Percentiles rank a stretch among this genome's conserved stretches.
These are phyloP conservation scores for Ceratocystis smalleyi DNA, from an alignment of 2,329 filamentous ascomycete species.

Conservation along the genomic window DNA sequence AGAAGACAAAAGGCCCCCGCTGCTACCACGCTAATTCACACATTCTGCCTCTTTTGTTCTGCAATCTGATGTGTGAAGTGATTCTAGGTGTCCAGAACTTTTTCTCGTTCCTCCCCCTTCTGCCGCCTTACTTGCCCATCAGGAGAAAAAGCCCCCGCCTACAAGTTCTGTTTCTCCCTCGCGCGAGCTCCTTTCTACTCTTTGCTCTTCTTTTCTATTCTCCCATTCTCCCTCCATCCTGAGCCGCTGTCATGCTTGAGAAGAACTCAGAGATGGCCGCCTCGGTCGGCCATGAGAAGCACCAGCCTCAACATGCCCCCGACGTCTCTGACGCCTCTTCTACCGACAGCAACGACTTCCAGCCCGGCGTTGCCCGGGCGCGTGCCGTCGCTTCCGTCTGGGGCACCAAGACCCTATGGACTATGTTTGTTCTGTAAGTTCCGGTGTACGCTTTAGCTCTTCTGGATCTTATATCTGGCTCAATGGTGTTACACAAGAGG, in stretches of 20 bases:
- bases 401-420: conserved; percentile 26
- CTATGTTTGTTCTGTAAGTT: conserved; percentile 28
- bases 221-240: not conserved
- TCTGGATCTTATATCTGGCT: not conserved
- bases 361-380: conserved; percentile 27
- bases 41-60: not conserved
- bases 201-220: not conserved
- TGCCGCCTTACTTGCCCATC: not conserved
- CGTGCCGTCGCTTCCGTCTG: conserved; percentile 29
- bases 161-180: not conserved
- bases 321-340: conserved; percentile 19
- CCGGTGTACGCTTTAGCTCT: not conserved
- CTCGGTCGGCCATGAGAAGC: conserved; percentile 13
- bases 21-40: not conserved
- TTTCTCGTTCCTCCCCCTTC: not conserved
- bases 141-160: not conserved
- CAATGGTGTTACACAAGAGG: not conserved
- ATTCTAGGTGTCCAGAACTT: not conserved
- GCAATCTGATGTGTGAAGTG: not conserved
- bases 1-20: conserved; percentile 8
- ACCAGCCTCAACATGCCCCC: not conserved
- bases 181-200: not conserved
- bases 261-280: not conserved
- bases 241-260: not conserved
- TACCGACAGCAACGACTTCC: conserved; percentile 20